Evolutionary conservation across 225 moss, liverwort and hornwort species (phyloP).

Genomic region (Pseudisothecium myosuroides): DNA sequence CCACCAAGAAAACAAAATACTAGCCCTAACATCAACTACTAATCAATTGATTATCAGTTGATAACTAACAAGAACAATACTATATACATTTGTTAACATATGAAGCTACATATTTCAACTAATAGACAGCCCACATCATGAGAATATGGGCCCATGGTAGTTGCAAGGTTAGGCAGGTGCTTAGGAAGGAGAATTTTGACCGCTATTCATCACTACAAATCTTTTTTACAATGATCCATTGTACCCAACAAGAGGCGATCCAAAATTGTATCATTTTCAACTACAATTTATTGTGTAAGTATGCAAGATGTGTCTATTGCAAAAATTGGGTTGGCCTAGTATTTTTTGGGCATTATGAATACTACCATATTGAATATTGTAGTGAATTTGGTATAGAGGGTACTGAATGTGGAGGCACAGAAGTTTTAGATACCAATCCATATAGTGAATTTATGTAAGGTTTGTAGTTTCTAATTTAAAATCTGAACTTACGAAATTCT

Average conservation of each 20-base stretch:
- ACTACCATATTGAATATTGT: neutral
- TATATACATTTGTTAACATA: neutral
- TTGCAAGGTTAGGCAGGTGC: neutral
- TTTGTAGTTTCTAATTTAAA: neutral
- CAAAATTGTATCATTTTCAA: neutral
- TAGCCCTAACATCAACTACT: neutral
- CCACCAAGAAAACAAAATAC: no score
- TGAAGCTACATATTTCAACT: neutral
- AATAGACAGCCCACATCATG: fast-evolving
- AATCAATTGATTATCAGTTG: neutral
- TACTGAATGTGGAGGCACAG: neutral
- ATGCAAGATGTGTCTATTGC: neutral
- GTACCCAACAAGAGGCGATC: fast-evolving
- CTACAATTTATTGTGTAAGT: neutral
- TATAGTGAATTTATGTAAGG: neutral
- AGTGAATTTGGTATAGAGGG: neutral
- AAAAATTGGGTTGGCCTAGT: neutral
- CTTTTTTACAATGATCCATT: neutral
- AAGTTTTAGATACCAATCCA: neutral
- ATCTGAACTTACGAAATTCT: neutral
- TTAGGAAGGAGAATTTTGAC: neutral
- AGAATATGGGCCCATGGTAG: fast-evolving
- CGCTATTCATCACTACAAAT: neutral
- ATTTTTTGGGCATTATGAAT: neutral
- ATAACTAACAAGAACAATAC: neutral